A percentile compares a stretch with the other conserved stretches of the same genome.
phyloP scores from a whole-genome alignment of 2,329 filamentous ascomycete genomes.

The Ophiosphaerella narmari region DNA sequence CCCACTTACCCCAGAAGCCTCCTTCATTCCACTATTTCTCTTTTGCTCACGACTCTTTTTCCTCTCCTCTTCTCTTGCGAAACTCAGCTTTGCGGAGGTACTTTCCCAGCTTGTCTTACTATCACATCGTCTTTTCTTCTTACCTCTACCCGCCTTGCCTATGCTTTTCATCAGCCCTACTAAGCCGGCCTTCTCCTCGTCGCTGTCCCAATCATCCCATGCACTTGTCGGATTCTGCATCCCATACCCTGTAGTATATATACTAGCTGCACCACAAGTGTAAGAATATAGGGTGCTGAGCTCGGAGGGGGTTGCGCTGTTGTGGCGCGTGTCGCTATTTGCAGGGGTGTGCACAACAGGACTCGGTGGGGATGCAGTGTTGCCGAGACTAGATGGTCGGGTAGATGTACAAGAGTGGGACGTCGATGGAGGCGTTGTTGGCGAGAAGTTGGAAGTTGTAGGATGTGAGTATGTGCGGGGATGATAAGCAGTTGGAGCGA shows the following conservation, averaged over 20 bases:
- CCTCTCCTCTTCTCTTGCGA: conserved; percentile 7
- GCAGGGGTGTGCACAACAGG: conserved; percentile 15
- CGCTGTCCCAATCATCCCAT: conserved; percentile 46
- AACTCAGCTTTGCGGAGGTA: background rate
- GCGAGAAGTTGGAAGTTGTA: conserved; percentile 21
- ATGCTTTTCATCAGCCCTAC: conserved; percentile 26
- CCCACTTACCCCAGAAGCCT: conserved; percentile 3
- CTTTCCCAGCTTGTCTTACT: conserved; percentile 4
- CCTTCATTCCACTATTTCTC: conserved; percentile 2
- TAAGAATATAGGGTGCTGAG: conserved; percentile 30
- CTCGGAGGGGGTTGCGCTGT: conserved; percentile 35
- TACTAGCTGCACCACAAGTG: conserved; percentile 17
- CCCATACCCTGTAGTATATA: conserved; percentile 17
- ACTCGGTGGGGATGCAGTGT: conserved; percentile 20
- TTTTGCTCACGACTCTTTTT: conserved; percentile 7
- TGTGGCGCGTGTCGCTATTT: conserved; percentile 24
- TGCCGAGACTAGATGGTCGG: conserved; percentile 30
- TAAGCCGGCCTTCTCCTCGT: conserved; percentile 34
- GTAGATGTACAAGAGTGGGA: conserved; percentile 24
- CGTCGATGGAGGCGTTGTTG: conserved; percentile 30
- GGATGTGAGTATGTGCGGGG: conserved; percentile 13
- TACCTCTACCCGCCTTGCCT: conserved; percentile 11
- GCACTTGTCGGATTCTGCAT: conserved; percentile 39
- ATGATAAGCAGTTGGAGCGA: conserved; percentile 20
- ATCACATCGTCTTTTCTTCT: conserved; percentile 9